Evolutionary conservation across 2,329 filamentous ascomycete species (phyloP).

Genomic region (Chlorencoelia australis): DNA sequence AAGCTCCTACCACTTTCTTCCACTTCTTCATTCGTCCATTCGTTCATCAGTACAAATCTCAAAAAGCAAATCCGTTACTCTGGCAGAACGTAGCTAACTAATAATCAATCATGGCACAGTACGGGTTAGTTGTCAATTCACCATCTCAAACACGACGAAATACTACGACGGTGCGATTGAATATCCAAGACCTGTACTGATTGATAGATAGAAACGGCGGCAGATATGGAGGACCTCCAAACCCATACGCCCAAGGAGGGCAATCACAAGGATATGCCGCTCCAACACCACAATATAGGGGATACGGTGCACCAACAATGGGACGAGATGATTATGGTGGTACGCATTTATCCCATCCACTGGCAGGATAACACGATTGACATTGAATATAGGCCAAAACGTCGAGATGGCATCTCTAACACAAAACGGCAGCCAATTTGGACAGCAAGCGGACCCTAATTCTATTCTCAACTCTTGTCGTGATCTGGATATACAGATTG

Average conservation of each 20-base stretch:
- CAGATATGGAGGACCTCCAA: conserved; percentile 29
- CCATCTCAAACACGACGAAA: not conserved
- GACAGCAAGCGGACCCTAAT: conserved; percentile 50
- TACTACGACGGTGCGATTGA: not conserved
- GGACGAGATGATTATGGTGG: conserved; percentile 31
- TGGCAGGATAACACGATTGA: not conserved
- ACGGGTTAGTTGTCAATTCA: conserved; percentile 22
- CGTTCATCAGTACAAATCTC: not conserved
- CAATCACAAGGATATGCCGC: not conserved
- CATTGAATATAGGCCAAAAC: conserved; percentile 22
- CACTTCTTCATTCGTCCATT: not conserved
- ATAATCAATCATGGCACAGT: conserved; percentile 25
- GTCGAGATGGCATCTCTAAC: conserved; percentile 60
- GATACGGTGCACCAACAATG: conserved; percentile 32
- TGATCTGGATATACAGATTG: conserved; percentile 68
- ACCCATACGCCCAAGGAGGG: conserved; percentile 50
- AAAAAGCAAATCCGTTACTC: conserved; percentile 1
- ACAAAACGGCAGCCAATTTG: conserved; percentile 36
- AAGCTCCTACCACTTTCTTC: too few relatives aligned
- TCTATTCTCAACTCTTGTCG: conserved; percentile 77
- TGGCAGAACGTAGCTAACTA: conserved; percentile 13
- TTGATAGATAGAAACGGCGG: not conserved
- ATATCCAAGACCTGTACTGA: not conserved
- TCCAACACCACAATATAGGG: conserved; percentile 11
- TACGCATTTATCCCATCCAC: conserved; percentile 12